Evolutionary conservation across 169 alveolate genomes (phyloP).

Genomic region (Eimeria maxima): DNA sequence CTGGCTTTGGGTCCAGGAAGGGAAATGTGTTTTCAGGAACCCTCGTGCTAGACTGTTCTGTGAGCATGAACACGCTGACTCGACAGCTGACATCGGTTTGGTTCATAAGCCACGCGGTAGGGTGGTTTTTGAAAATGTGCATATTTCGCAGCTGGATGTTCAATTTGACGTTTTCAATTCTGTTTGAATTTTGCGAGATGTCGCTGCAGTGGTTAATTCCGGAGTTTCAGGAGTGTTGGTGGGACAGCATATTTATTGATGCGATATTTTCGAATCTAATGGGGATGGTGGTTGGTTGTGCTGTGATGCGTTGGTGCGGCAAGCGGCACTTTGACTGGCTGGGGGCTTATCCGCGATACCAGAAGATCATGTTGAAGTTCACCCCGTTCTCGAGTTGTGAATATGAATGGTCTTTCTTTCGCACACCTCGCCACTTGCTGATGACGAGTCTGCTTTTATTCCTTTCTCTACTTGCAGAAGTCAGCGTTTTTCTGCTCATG

Average conservation of each 20-base stretch:
- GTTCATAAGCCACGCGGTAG: constrained; percentile 83
- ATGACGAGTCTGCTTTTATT: constrained; percentile 56
- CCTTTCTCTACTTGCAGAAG: constrained; percentile 72
- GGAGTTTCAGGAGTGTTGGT: constrained; percentile 87
- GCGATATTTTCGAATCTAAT: constrained; percentile 75
- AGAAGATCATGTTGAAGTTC: constrained; percentile 67
- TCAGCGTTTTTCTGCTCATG: constrained; percentile 84
- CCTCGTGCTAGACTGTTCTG: constrained; percentile 76
- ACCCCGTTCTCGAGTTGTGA: constrained; percentile 81
- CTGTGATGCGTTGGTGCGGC: constrained; percentile 22
- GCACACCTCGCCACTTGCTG: constrained; percentile 75
- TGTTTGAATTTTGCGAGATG: constrained; percentile 81
- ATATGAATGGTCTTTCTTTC: constrained; percentile 81
- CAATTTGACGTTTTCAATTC: constrained; percentile 52
- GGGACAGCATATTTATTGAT: constrained; percentile 84
- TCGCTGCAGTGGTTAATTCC: constrained; percentile 86
- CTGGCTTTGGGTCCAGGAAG: constrained; percentile 27
- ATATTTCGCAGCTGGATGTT: constrained; percentile 83
- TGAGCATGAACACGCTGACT: constrained; percentile 35
- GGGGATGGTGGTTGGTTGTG: constrained; percentile 83
- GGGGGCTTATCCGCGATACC: constrained; percentile 60
- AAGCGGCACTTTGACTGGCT: constrained; percentile 76
- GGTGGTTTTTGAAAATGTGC: constrained; percentile 84
- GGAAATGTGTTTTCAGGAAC: constrained; percentile 80
- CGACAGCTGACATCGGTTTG: constrained; percentile 79